Conservation (phyloP, 2,329 filamentous ascomycete genomes). For the Neonectria faginata region DNA sequence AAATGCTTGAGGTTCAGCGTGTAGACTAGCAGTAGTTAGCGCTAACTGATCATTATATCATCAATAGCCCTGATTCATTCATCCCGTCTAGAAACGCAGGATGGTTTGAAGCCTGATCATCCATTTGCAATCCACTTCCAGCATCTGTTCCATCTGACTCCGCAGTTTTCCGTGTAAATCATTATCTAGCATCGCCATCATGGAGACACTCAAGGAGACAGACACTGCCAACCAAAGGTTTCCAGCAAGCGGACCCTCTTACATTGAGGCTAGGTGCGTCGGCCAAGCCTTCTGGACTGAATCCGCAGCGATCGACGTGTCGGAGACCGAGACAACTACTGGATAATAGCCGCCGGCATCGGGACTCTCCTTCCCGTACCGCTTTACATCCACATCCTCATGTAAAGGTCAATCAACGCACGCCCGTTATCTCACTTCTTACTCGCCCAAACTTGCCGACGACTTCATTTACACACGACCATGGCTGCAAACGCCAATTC, state of each 20-base stretch:
- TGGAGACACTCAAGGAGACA: no score
- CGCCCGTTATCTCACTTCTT: background rate
- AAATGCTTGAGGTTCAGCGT: no score
- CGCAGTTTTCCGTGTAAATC: no score
- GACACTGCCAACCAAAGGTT: no score
- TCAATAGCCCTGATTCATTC: background rate
- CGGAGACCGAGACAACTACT: background rate
- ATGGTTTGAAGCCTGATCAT: no score
- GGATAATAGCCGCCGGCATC: constrained; percentile 5
- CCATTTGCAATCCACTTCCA: no score
- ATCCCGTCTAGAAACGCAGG: no score
- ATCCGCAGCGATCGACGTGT: background rate
- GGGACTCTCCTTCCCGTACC: background rate
- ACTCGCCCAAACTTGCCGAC: background rate
- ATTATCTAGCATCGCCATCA: no score
- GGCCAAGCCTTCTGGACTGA: background rate
- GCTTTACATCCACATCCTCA: background rate
- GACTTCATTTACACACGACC: background rate
- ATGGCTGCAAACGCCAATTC: constrained; percentile 26
- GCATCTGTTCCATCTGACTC: no score
- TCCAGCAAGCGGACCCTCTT: background rate
- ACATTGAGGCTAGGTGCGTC: background rate
- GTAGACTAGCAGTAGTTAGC: no score
- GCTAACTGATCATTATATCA: no score
- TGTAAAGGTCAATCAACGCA: background rate